These are phyloP conservation scores for Crataegus laevigata DNA, from an alignment of 306 rosid species.

Conservation along the genomic window DNA sequence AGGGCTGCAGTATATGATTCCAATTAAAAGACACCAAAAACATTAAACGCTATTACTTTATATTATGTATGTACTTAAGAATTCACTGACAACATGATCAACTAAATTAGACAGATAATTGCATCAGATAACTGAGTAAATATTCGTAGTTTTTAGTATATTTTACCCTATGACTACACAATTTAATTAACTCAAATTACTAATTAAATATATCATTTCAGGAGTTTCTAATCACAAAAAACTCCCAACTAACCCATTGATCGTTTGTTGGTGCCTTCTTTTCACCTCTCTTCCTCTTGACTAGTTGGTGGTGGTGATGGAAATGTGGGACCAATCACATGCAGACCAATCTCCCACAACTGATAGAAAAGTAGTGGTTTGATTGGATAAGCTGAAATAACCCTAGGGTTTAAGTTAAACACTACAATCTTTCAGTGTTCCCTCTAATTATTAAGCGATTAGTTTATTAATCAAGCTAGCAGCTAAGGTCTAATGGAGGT, in stretches of 20 bases:
- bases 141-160: not conserved
- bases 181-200: not conserved
- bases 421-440: slow-evolving; percentile 27
- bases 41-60: not conserved
- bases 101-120: not conserved
- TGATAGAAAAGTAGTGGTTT: slow-evolving; percentile 10
- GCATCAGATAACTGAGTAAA: not conserved
- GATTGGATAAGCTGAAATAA: slow-evolving; percentile 21
- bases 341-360: slow-evolving; percentile 14
- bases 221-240: slow-evolving; percentile 14
- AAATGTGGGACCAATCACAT: slow-evolving; percentile 40
- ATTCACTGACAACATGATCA: not conserved
- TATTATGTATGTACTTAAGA: not conserved
- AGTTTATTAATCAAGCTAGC: not conserved
- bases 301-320: slow-evolving; percentile 17
- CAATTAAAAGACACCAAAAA: not conserved
- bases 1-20: not conserved
- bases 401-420: slow-evolving; percentile 29
- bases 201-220: not conserved
- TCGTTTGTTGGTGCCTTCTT: slow-evolving; percentile 36
- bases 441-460: slow-evolving; percentile 23
- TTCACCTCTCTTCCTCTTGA: slow-evolving; percentile 23
- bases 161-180: not conserved
- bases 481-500: slow-evolving; percentile 16
- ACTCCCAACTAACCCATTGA: slow-evolving; percentile 33